Conservation (phyloP, 1,284 basidiomycete species). For the Marasmius tenuissimus region DNA sequence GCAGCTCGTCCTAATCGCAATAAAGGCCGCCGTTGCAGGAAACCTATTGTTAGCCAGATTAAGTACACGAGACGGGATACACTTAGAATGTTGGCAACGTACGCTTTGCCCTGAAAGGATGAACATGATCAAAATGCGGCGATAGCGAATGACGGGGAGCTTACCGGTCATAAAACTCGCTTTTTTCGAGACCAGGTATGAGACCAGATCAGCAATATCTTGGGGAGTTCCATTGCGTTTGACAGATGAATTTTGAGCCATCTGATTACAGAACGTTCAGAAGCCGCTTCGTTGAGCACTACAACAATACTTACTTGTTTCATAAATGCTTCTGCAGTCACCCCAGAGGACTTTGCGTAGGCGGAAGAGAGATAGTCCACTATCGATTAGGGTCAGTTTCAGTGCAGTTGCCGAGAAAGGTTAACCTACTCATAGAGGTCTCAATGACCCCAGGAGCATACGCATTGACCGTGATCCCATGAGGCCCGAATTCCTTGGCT, state of each 20-base stretch:
- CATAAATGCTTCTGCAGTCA: too few species aligned
- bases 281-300: too few species aligned
- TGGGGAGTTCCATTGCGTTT: conserved; percentile 17
- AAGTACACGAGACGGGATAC: too few species aligned
- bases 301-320: too few species aligned
- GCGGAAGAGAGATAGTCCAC: background rate
- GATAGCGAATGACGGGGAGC: background rate
- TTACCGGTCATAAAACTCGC: conserved; percentile 24
- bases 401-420: background rate
- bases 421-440: background rate
- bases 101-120: background rate
- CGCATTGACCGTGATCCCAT: conserved; percentile 12
- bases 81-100: too few species aligned
- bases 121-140: background rate
- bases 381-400: background rate
- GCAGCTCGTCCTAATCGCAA: too few species aligned
- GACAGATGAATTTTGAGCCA: background rate
- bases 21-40: too few species aligned
- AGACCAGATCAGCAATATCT: conserved; percentile 23
- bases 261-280: background rate
- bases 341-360: too few species aligned
- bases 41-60: too few species aligned
- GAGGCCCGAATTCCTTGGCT: conserved; percentile 8
- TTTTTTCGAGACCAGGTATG: conserved; percentile 23
- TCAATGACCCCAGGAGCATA: conserved; percentile 8